Conservation (phyloP, 2,329 filamentous ascomycete genomes). For the Paraphoma sp. region DNA sequence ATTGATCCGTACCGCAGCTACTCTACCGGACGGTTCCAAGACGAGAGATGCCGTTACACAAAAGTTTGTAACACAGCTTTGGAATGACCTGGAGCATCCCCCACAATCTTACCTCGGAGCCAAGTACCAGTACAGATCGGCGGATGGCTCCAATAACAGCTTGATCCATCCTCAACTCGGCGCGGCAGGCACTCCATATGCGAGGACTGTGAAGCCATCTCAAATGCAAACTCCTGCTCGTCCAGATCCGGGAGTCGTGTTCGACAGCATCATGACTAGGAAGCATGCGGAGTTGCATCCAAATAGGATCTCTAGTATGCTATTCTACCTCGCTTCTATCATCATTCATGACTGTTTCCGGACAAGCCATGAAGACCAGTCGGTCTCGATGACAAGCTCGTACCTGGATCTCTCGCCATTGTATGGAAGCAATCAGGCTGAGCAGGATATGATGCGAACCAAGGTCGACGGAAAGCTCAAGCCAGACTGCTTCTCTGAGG, state of each 20-base stretch:
- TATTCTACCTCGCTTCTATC: conserved; percentile 78
- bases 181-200: conserved; percentile 70
- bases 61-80: conserved; percentile 54
- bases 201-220: conserved; percentile 67
- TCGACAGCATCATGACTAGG: conserved; percentile 71
- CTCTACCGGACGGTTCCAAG: conserved; percentile 49
- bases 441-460: conserved; percentile 70
- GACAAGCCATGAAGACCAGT: conserved; percentile 68
- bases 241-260: conserved; percentile 71
- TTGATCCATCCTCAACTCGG: conserved; percentile 69
- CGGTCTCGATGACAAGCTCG: conserved; percentile 71
- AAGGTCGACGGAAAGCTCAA: conserved; percentile 72
- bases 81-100: conserved; percentile 57
- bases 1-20: conserved; percentile 57
- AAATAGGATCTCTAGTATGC: conserved; percentile 74
- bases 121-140: conserved; percentile 56
- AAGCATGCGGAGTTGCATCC: conserved; percentile 69
- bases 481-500: conserved; percentile 73
- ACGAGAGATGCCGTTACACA: conserved; percentile 51
- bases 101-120: conserved; percentile 53
- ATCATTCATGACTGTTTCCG: conserved; percentile 69
- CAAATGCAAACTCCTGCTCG: conserved; percentile 65
- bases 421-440: conserved; percentile 73
- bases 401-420: conserved; percentile 77
- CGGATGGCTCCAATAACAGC: conserved; percentile 62